Conservation (phyloP, 495 filamentous ascomycete species). For the Penicillium cinerascens region DNA sequence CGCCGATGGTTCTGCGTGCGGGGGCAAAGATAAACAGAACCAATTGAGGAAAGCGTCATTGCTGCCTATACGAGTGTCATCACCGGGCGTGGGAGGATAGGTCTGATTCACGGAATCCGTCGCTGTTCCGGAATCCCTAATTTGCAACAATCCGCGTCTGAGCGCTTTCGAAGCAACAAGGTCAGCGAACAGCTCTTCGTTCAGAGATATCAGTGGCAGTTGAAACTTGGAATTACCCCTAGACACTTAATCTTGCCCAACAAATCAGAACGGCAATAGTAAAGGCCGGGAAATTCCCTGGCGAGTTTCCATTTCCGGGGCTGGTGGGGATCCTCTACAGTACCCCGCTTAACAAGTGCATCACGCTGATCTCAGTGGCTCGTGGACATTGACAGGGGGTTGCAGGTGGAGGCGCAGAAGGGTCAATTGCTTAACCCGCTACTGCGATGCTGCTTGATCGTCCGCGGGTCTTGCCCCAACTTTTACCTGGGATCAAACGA, state of each 20-base stretch:
- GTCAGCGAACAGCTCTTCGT: background rate
- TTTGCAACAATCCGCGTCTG: background rate
- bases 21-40: background rate
- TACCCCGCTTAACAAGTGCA: conserved; percentile 10
- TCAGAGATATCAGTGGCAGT: background rate
- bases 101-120: conserved; percentile 12
- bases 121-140: conserved; percentile 16
- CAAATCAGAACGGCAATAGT: background rate
- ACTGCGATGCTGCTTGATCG: background rate
- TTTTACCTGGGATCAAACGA: background rate
- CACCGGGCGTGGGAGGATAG: background rate
- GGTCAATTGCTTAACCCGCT: conserved; percentile 6
- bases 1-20: background rate
- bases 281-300: background rate
- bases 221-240: background rate
- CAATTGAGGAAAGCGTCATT: background rate
- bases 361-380: conserved; percentile 14
- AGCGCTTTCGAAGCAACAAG: background rate
- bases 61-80: background rate
- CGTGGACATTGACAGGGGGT: conserved; percentile 2
- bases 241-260: background rate
- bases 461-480: background rate
- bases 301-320: conserved; percentile 4
- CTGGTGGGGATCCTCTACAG: background rate
- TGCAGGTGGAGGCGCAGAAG: conserved; percentile 8